Evolutionary conservation across 1,139 yeast species (phyloP).

Genomic region (Komagataea norvegica): DNA sequence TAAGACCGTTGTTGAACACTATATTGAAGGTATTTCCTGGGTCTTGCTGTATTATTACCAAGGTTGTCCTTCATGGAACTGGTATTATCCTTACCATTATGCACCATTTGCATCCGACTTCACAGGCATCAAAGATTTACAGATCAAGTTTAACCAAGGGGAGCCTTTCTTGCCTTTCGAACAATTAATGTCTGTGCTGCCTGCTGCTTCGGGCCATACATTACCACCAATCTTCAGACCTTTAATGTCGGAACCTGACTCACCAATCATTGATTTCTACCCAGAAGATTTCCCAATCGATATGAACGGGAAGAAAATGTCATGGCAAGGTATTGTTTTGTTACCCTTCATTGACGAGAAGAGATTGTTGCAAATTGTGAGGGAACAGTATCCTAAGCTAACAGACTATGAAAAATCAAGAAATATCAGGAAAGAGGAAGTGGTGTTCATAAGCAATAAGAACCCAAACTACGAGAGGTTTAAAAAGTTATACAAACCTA

Average conservation of each 20-base stretch:
- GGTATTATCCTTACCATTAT: conserved; percentile 97
- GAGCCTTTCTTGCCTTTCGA: conserved; percentile 90
- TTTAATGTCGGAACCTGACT: conserved; percentile 73
- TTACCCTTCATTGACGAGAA: conserved; percentile 85
- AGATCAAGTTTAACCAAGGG: conserved; percentile 63
- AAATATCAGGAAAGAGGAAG: conserved; percentile 63
- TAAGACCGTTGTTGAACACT: conserved; percentile 60
- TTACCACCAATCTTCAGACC: conserved; percentile 81
- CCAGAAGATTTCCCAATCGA: conserved; percentile 88
- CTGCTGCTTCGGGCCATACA: conserved; percentile 93
- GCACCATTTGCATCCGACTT: conserved; percentile 97
- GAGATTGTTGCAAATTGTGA: conserved; percentile 65
- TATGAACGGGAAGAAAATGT: conserved; percentile 91
- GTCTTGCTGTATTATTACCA: conserved; percentile 88
- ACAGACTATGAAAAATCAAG: conserved; percentile 67
- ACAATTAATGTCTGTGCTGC: conserved; percentile 95
- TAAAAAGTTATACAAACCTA: conserved; percentile 30
- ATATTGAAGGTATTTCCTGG: conserved; percentile 96
- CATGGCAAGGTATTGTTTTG: conserved; percentile 93
- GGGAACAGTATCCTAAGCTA: conserved; percentile 56
- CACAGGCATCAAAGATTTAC: conserved; percentile 50
- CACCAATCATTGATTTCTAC: conserved; percentile 87
- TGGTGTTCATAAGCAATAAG: conserved; percentile 52
- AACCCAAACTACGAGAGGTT: conserved; percentile 37
- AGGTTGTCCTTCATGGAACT: conserved; percentile 98